Evolutionary conservation across 495 filamentous ascomycete genomes (phyloP).

Genomic region (Hyphodiscus hymeniophilus): DNA sequence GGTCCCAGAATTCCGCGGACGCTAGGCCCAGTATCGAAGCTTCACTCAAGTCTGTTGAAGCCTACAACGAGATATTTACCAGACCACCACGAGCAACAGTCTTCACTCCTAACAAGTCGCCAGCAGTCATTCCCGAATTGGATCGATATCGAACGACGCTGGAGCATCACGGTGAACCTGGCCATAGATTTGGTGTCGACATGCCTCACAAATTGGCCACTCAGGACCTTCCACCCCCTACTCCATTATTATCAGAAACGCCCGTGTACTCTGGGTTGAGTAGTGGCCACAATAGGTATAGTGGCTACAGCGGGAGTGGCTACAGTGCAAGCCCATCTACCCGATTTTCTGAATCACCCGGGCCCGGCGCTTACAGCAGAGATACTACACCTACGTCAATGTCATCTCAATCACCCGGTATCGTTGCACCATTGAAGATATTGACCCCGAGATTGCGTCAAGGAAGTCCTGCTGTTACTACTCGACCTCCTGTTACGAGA

Average conservation of each 20-base stretch:
- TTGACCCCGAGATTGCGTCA: conserved; percentile 47
- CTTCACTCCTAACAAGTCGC: conserved; percentile 23
- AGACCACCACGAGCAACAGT: conserved; percentile 10
- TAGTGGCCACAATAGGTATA: conserved; percentile 40
- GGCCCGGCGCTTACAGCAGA: conserved; percentile 69
- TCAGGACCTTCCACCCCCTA: conserved; percentile 56
- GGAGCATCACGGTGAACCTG: conserved; percentile 16
- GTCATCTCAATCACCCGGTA: conserved; percentile 88
- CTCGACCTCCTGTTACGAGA: conserved; percentile 61
- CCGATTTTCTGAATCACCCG: conserved; percentile 85
- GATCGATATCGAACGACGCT: conserved; percentile 41
- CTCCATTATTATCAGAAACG: conserved; percentile 49
- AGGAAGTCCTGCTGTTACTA: conserved; percentile 51
- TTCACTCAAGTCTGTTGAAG: conserved; percentile 17
- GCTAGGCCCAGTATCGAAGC: conserved; percentile 26
- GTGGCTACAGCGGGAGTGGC: conserved; percentile 28
- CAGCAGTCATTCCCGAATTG: conserved; percentile 41
- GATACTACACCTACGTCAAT: conserved; percentile 93
- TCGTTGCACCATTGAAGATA: conserved; percentile 51
- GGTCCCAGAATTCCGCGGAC: conserved; percentile 21
- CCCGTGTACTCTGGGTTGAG: not conserved
- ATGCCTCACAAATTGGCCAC: conserved; percentile 41
- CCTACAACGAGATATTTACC: conserved; percentile 22
- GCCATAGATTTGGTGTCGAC: conserved; percentile 26
- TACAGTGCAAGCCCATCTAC: conserved; percentile 86